Evolutionary conservation across 257 asterid genomes (phyloP), one percentile per base, ranked within the genome.

Genomic region (Solanum appendiculatum): DNA sequence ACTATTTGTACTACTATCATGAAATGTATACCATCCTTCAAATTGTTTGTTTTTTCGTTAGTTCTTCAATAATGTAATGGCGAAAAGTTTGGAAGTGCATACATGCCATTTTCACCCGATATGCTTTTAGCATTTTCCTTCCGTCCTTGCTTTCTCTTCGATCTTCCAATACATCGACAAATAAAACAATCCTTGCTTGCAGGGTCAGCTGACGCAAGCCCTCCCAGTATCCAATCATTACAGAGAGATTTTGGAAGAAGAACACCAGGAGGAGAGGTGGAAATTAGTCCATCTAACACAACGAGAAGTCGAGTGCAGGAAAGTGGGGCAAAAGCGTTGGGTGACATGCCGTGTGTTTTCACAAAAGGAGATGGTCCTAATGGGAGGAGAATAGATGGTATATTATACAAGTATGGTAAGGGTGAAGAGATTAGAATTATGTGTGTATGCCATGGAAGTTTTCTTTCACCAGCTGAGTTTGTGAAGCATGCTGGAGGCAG

Each of bases 381-480:
- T 11, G 98, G 99, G 15, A 90, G 92, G 31, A 89, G 96, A 91
- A 96, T 94, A 5, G 98, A 97, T 5, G 99, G 99, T 7, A 94
- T 97, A 89, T 88, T 97, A 72, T 97, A 97, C 94, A 94, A 91
- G 85, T 97, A 95, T 66, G 95, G 94, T 2, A 94, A 93, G 83
- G 99, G 98, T 1, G 97, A 93, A 86, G 98, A 95, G 54, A 95
- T 97, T 14, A 90, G 96, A 87, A 97, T 97, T 89, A 95, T 97
- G 99, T 97, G 99, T 37, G 92, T 97, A 2, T 97, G 99, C 90
- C 98, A 96, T 51, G 99, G 99, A 4, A 93, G 60, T 86, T 97
- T 97, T 89, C 94, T 91, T 85, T 94, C 99, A 16, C 99, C 99
- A 0, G 94, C 94, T 0, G 98, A 95, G 92, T 97, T 97, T 34